Conservation (phyloP, 2,329 filamentous ascomycete species). For the Neoarthrinium moseri region DNA sequence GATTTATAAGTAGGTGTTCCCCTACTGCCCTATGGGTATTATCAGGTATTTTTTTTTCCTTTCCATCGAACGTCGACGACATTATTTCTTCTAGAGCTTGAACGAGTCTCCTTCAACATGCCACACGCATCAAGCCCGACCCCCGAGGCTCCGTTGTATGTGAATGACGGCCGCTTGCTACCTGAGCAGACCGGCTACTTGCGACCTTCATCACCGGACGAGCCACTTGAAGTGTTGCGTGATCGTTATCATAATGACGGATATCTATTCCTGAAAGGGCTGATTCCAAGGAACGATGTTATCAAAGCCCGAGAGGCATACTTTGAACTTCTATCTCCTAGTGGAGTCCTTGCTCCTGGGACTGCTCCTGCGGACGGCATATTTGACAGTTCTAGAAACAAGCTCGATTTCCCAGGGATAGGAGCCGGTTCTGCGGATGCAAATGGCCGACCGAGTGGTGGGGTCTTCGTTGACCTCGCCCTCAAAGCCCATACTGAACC, state of each 20-base stretch:
- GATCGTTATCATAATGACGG: background rate
- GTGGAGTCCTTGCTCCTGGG: background rate
- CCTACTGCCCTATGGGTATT: too few relatives aligned
- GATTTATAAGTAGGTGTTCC: too few relatives aligned
- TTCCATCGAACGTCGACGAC: too few relatives aligned
- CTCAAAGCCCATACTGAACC: conserved; percentile 51
- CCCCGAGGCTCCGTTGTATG: background rate
- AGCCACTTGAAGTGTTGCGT: background rate
- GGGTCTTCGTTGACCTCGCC: conserved; percentile 41
- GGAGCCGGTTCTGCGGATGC: conserved; percentile 28
- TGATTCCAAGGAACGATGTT: background rate
- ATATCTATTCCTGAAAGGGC: background rate
- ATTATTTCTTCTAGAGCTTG: too few relatives aligned
- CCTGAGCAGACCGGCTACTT: background rate
- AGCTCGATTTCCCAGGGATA: conserved; percentile 32
- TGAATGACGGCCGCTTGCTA: background rate
- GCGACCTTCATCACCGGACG: background rate
- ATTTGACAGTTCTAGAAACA: conserved; percentile 21
- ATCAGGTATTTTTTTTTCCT: too few relatives aligned
- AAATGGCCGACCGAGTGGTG: conserved; percentile 22
- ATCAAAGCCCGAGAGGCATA: background rate
- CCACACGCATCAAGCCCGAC: too few relatives aligned
- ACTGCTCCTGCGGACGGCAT: background rate
- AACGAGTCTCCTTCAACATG: too few relatives aligned
- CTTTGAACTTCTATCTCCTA: background rate